A percentile compares a stretch with the other conserved stretches of the same genome.
These are phyloP conservation scores for Graphilbum sp. DNA, from an alignment of 2,329 filamentous ascomycete genomes.

Conservation along the genomic window DNA sequence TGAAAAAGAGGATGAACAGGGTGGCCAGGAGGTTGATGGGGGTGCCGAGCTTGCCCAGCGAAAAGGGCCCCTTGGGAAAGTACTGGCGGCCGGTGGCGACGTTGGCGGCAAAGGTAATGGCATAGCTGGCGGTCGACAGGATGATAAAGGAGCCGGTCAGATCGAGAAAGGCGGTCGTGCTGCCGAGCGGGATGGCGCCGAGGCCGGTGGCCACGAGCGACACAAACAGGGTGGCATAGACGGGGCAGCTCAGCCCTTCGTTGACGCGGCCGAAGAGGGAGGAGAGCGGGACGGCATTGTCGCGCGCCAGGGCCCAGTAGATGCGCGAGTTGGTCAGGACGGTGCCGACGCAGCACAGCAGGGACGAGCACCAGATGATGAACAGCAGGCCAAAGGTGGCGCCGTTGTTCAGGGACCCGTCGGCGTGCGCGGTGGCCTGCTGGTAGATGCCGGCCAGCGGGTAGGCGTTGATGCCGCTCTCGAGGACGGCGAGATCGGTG, in stretches of 20 bases:
- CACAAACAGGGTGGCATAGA: conserved; percentile 41
- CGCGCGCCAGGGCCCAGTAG: conserved; percentile 36
- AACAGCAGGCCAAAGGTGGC: conserved; percentile 14
- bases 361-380: conserved; percentile 26
- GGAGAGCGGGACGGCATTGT: conserved; percentile 43
- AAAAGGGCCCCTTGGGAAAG: conserved; percentile 35
- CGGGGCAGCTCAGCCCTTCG: conserved; percentile 36
- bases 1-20: conserved; percentile 35
- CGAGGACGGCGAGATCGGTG: conserved; percentile 35
- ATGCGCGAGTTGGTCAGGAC: conserved; percentile 27
- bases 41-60: conserved; percentile 32
- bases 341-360: conserved; percentile 32
- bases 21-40: conserved; percentile 31
- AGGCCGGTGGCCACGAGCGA: conserved; percentile 32
- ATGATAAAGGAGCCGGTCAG: conserved; percentile 42
- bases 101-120: conserved; percentile 31
- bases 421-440: conserved; percentile 31
- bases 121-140: conserved; percentile 37
- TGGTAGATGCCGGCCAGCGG: conserved; percentile 48
- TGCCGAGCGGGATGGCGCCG: conserved; percentile 39
- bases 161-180: conserved; percentile 36
- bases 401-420: conserved; percentile 28
- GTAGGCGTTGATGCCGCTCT: conserved; percentile 33
- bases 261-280: conserved; percentile 35
- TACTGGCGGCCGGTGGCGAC: conserved; percentile 32